phyloP scores from a whole-genome alignment of 2,329 filamentous ascomycete genomes.

The Bipolaris victoriae region DNA sequence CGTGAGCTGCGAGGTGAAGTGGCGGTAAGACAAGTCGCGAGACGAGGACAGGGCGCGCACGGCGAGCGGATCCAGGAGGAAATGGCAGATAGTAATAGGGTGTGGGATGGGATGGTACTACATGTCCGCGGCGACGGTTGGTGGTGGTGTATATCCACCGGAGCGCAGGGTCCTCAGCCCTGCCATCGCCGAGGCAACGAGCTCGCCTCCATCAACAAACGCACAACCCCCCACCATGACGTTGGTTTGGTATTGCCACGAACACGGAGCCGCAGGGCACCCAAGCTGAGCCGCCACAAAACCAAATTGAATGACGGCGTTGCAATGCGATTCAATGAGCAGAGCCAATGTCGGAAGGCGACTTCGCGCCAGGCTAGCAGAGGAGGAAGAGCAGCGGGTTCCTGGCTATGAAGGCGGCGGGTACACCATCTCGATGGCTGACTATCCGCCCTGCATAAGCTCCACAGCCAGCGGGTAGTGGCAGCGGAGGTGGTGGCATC shows the following conservation, averaged over 20 bases:
- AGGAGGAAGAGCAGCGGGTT: too few species aligned
- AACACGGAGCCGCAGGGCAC: conserved; percentile 10
- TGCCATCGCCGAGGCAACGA: conserved; percentile 38
- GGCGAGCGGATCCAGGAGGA: conserved; percentile 29
- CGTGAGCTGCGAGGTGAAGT: conserved; percentile 19
- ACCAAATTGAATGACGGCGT: neutral
- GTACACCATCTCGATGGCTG: neutral
- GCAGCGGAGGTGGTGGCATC: conserved; percentile 12
- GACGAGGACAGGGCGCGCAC: conserved; percentile 23
- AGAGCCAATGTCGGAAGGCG: neutral
- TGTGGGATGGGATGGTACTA: conserved; percentile 15
- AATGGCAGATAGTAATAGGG: conserved; percentile 39
- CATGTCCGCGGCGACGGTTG: conserved; percentile 7
- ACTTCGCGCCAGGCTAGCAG: neutral
- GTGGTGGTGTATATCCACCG: conserved; percentile 25
- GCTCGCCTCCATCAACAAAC: conserved; percentile 29
- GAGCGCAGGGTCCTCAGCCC: conserved; percentile 21
- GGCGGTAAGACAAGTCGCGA: conserved; percentile 18
- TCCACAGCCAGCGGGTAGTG: conserved; percentile 9
- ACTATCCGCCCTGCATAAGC: conserved; percentile 18
- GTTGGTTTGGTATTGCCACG: conserved; percentile 13
- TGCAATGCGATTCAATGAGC: neutral
- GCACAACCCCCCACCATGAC: conserved; percentile 27
- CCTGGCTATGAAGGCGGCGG: neutral
- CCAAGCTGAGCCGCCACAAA: conserved; percentile 7